Conservation (phyloP, 208 protist species). For the Leishmania turanica region DNA sequence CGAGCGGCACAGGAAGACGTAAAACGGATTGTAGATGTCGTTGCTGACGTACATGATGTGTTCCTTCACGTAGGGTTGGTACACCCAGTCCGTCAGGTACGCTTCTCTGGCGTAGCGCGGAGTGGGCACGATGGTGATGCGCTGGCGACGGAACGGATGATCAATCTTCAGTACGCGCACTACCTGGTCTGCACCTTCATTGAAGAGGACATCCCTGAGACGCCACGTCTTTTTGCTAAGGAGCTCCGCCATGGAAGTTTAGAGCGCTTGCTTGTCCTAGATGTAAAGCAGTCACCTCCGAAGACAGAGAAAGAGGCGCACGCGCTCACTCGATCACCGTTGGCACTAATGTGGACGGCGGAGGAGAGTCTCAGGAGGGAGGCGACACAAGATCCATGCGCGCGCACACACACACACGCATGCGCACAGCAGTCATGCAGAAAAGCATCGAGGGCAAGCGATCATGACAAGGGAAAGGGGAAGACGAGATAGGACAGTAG, state of each 20-base stretch:
- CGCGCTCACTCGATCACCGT: neutral
- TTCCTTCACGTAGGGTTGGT: conserved; percentile 89
- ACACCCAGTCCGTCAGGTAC: conserved; percentile 85
- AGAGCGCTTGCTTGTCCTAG: neutral
- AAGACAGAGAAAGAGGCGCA: neutral
- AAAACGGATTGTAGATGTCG: conserved; percentile 85
- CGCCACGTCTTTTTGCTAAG: conserved; percentile 75
- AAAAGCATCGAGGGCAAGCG: neutral
- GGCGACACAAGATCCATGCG: neutral
- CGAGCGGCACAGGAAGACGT: conserved; percentile 72
- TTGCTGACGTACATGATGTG: conserved; percentile 87
- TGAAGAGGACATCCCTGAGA: conserved; percentile 72
- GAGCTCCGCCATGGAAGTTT: conserved; percentile 35
- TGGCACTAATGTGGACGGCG: neutral
- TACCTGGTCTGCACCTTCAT: conserved; percentile 53
- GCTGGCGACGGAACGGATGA: conserved; percentile 78
- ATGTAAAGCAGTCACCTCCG: neutral
- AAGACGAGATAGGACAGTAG: neutral
- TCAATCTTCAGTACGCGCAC: conserved; percentile 76
- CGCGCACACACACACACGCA: neutral
- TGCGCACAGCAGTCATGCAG: neutral
- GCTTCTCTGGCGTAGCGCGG: conserved; percentile 71
- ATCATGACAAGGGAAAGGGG: neutral
- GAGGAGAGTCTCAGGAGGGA: neutral
- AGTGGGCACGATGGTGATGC: conserved; percentile 73